Base-by-base conservation (phyloP, 2,329 filamentous ascomycete species). In the Tolypocladium ovalisporum region DNA sequence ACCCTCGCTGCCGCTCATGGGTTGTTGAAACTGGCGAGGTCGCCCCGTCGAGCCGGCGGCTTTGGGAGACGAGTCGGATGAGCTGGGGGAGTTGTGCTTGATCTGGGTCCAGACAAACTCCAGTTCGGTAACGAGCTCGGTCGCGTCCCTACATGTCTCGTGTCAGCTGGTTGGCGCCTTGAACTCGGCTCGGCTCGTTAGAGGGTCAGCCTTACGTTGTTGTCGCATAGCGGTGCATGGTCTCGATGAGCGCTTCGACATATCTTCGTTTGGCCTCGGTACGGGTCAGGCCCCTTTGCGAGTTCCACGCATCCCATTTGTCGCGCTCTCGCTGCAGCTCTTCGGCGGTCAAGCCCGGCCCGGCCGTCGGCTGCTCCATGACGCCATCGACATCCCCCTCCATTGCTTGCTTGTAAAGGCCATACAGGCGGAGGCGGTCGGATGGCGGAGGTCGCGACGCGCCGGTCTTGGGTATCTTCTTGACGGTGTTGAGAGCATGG, bases 31-130 rank as follows among this genome's bases (percentile, higher is more conserved):
- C 61, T 74, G 78, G 52, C 71, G 75, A 58, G 64, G 69, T 60
- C 62, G 62, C 47, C 60, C 62, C 35, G 58, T 62, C 19, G 64
- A 65, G 56, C 68, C 70, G 56, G 69, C 71, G 32, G 74, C 74
- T 62, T 79, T 77, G n/a, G 80, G 79, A 1, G 79, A 83, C 13
- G 81, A 79, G 44, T 80, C 70, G 42, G 85, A 75, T 40, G 86
- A 85, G 22, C 82, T 83, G 4, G 87, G 84, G 13, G 84, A 83
- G 66, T 93, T 97, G 64, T 87, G 88, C 72, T 94, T 96, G 65
- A 99, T 93, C 71, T 97, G 94, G 65, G 97, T 91, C 94, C 94
- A 99, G 42, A 99, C 93, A 66, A 97, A 99, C 73, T 99, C 94
- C n/a, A 99, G 83, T 72, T 99, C 94, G 12, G 86, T 81, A 40